Base-by-base conservation (phyloP, 192 early-diverging fungal genomes). In the Coemansia sp. region DNA sequence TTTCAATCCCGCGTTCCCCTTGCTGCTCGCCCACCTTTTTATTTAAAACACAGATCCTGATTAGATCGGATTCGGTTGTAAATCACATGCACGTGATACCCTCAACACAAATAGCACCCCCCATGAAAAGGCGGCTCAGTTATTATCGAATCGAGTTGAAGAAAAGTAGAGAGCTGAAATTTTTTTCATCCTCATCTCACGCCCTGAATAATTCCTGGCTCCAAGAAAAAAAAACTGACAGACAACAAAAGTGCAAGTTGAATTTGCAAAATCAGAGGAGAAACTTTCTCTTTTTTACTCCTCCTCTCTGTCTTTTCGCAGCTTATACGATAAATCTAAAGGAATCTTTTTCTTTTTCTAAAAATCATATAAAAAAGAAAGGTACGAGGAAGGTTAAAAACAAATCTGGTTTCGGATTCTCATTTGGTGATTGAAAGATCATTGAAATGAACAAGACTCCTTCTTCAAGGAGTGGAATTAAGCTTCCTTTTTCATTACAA, bases 11-110 rank as follows among this genome's bases (percentile, higher is more conserved):
- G n/a, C n/a, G n/a, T n/a, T n/a, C n/a, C n/a, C n/a, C n/a, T n/a
- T n/a, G n/a, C n/a, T n/a, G n/a, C n/a, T n/a, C n/a, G n/a, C n/a
- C n/a, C n/a, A n/a, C n/a, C n/a, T n/a, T n/a, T n/a, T n/a, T n/a
- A n/a, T n/a, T n/a, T 29, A 29, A 29, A 29, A 29, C 1, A 29
- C 29, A 1, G 29, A 29, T 29, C 29, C 3, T 29, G 29, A 29
- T 29, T 29, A 29, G 29, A 29, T 29, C 29, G 29, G 29, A 29
- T n/a, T n/a, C n/a, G n/a, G n/a, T 38, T 38, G 36, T 38, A 8
- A 40, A 40, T 40, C 11, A 13, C 5, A 40, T 61, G 19, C 72
- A 74, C 72, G 72, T 74, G 72, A 64, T 41, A 65, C 72, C 72
- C 72, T 74, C 58, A 68, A 74, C 72, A 67, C 61, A 46, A 17